Conservation (phyloP, 2,329 filamentous ascomycete species). For the Zasmidium cellare region DNA sequence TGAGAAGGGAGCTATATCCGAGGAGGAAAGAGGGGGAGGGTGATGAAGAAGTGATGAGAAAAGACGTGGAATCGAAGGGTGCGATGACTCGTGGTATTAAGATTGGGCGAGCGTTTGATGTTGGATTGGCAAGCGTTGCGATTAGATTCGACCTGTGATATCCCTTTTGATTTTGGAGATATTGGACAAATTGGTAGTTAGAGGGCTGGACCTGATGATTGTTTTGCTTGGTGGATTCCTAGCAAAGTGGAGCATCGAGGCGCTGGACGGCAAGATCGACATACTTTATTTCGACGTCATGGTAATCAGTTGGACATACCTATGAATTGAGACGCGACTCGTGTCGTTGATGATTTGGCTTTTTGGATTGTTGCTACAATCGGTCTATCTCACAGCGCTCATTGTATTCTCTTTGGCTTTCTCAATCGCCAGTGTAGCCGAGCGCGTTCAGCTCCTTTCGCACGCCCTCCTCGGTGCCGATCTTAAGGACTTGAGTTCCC, state of each 20-base stretch:
- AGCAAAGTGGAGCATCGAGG: background rate
- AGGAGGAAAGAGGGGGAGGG: background rate
- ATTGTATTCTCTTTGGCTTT: background rate
- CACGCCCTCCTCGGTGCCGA: slow-evolving; percentile 80
- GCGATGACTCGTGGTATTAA: background rate
- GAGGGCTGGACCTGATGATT: no score
- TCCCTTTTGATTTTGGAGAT: background rate
- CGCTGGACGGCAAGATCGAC: slow-evolving; percentile 1
- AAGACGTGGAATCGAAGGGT: background rate
- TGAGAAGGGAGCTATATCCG: no score
- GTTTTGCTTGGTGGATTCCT: no score
- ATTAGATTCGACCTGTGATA: background rate
- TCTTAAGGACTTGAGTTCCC: slow-evolving; percentile 98
- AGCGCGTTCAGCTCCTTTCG: slow-evolving; percentile 68
- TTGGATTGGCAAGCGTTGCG: background rate
- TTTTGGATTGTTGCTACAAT: background rate
- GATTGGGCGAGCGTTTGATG: background rate
- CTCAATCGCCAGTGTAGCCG: slow-evolving; percentile 28
- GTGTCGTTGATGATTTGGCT: background rate
- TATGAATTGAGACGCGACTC: background rate
- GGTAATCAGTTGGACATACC: background rate
- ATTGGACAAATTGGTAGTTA: no score
- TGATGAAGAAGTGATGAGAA: background rate
- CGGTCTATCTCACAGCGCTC: background rate
- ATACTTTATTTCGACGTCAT: background rate